phyloP scores from a whole-genome alignment of 768 basidiomycete genomes.

The Boletus sp. region DNA sequence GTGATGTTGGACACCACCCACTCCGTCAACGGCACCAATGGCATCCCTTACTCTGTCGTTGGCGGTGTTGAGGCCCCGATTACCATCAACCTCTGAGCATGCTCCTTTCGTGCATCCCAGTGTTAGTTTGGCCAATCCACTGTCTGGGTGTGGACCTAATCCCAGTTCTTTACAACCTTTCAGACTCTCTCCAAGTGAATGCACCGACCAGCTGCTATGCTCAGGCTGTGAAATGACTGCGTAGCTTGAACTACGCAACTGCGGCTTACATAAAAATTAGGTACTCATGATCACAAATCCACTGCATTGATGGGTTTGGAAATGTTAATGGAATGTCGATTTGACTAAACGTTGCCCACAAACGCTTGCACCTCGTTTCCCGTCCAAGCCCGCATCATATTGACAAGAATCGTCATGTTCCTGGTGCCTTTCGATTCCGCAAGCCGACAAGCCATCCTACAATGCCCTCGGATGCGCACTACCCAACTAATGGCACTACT shows the following conservation, averaged over 20 bases:
- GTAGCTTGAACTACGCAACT: neutral
- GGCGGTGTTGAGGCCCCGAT: slow-evolving; percentile 17
- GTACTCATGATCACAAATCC: neutral
- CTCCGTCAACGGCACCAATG: slow-evolving; percentile 18
- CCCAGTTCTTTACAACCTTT: neutral
- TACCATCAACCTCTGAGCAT: slow-evolving; percentile 13
- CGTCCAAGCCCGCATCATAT: neutral
- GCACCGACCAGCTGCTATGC: neutral
- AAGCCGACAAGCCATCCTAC: no score
- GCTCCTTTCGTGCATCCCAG: neutral
- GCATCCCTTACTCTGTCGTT: slow-evolving; percentile 21
- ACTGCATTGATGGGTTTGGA: no score
- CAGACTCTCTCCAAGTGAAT: neutral
- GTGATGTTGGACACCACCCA: slow-evolving; percentile 26
- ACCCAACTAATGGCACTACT: neutral
- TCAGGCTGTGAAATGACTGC: no score
- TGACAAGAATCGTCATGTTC: neutral
- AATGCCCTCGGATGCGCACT: neutral
- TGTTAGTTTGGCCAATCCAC: neutral
- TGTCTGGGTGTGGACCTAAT: neutral
- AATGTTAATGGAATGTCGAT: neutral
- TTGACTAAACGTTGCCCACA: neutral
- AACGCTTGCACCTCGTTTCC: neutral
- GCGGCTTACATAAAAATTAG: neutral
- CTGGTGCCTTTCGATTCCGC: neutral